Conservation (phyloP, 2,329 filamentous ascomycete genomes). For the Exutisphaerella laricina region DNA sequence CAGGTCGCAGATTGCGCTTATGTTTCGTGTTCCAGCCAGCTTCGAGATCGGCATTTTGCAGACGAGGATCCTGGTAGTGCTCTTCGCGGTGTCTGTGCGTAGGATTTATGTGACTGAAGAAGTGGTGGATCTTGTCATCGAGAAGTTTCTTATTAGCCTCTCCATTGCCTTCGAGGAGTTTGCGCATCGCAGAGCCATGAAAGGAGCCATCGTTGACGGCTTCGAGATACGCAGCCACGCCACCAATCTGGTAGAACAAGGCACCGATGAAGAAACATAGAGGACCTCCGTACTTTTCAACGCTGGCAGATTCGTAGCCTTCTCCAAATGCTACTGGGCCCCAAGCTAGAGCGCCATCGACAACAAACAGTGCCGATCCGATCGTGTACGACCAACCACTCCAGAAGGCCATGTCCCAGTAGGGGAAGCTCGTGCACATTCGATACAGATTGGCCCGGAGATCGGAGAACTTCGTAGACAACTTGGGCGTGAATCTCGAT, state of each 20-base stretch:
- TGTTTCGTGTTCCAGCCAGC: slow-evolving; percentile 20
- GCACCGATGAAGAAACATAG: slow-evolving; percentile 24
- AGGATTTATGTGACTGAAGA: slow-evolving; percentile 4
- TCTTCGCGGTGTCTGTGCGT: slow-evolving; percentile 3
- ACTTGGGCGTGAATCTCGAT: slow-evolving; percentile 10
- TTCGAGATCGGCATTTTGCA: slow-evolving; percentile 11
- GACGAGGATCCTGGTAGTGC: not conserved
- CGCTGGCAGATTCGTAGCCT: slow-evolving; percentile 1
- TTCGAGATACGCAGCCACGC: slow-evolving; percentile 23
- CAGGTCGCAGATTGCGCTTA: slow-evolving; percentile 13
- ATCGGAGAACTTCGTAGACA: not conserved
- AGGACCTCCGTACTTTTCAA: slow-evolving; percentile 14
- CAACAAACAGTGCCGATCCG: slow-evolving; percentile 23
- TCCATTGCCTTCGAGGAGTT: slow-evolving; percentile 22
- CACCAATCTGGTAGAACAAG: slow-evolving; percentile 24
- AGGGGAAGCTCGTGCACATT: slow-evolving; percentile 24
- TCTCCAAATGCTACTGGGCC: slow-evolving; percentile 8
- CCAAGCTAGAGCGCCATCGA: slow-evolving; percentile 21
- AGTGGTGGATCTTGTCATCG: slow-evolving; percentile 21
- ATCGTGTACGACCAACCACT: slow-evolving; percentile 22
- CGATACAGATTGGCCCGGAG: slow-evolving; percentile 10
- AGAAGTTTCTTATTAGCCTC: slow-evolving; percentile 21
- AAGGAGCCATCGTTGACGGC: slow-evolving; percentile 27
- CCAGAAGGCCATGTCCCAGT: slow-evolving; percentile 28
- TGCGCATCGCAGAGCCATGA: slow-evolving; percentile 22